These are phyloP conservation scores for Allium sativum DNA, from an alignment of 106 monocot species.

Conservation along the genomic window DNA sequence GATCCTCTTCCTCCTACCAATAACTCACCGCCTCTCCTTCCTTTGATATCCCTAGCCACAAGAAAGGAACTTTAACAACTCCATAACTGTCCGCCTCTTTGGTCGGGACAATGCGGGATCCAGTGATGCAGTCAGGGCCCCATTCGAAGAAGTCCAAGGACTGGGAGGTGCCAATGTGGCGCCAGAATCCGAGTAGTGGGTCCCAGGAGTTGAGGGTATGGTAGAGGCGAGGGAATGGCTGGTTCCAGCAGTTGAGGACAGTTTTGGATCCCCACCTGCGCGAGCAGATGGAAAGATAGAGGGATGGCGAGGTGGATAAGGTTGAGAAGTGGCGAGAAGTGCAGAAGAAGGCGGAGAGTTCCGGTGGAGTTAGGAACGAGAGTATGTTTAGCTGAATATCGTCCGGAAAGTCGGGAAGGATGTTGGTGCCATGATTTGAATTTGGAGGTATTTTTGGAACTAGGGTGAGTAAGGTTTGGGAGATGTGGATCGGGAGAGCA, in stretches of 20 bases:
- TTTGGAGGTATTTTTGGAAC: not conserved
- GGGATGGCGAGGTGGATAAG: conserved; percentile 10
- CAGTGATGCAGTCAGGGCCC: conserved; percentile 45
- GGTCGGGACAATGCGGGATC: conserved; percentile 41
- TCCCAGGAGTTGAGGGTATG: conserved; percentile 13
- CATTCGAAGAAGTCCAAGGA: conserved; percentile 69
- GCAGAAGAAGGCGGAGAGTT: conserved; percentile 45
- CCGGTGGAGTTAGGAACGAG: conserved; percentile 53
- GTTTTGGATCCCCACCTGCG: conserved; percentile 63
- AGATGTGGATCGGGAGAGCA: not conserved
- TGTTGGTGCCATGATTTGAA: conserved; percentile 1
- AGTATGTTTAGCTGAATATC: conserved; percentile 65
- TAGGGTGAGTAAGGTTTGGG: conserved; percentile 3
- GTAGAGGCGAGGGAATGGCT: conserved; percentile 12
- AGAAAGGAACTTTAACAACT: conserved; percentile 45
- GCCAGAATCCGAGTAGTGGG: conserved; percentile 72
- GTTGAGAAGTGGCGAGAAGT: conserved; percentile 13
- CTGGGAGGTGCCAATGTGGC: conserved; percentile 37
- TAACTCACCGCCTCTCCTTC: conserved; percentile 28
- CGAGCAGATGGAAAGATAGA: conserved; percentile 50
- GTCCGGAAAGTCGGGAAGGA: conserved; percentile 60
- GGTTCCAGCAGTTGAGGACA: conserved; percentile 20
- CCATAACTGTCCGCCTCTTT: conserved; percentile 20
- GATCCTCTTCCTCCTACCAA: conserved; percentile 7
- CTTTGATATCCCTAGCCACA: conserved; percentile 52